A percentile compares a stretch with the other conserved stretches of the same genome.
phyloP scores from a whole-genome alignment of 129 eudicot species.

The Deinandra increscens region DNA sequence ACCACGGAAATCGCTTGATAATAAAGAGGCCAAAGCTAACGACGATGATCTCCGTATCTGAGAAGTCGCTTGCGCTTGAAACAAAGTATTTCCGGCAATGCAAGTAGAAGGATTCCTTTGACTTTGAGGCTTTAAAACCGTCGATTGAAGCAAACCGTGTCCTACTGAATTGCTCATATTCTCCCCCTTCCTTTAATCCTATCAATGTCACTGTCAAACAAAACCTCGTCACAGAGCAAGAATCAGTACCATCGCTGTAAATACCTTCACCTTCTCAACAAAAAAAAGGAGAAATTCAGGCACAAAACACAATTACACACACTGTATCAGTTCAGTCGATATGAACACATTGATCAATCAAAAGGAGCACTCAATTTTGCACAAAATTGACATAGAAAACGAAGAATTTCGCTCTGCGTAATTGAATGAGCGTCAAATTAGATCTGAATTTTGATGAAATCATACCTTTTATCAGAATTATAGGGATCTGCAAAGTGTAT shows the following conservation, averaged over 20 bases:
- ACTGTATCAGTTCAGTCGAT: slow-evolving; percentile 14
- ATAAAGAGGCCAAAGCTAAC: slow-evolving; percentile 33
- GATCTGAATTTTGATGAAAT: slow-evolving; percentile 11
- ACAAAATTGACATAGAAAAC: background rate
- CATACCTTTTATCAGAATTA: slow-evolving; percentile 9
- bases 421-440: background rate
- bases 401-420: background rate
- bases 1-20: slow-evolving; percentile 55
- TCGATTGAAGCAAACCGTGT: slow-evolving; percentile 53
- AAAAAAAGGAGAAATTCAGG: background rate
- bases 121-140: slow-evolving; percentile 53
- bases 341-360: slow-evolving; percentile 9
- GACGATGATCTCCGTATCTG: slow-evolving; percentile 41
- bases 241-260: slow-evolving; percentile 19
- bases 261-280: background rate
- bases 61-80: slow-evolving; percentile 61
- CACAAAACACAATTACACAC: background rate
- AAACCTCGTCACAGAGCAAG: slow-evolving; percentile 32
- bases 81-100: slow-evolving; percentile 51
- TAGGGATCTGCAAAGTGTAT: slow-evolving; percentile 25
- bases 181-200: slow-evolving; percentile 25
- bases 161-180: slow-evolving; percentile 76
- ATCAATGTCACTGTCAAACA: slow-evolving; percentile 33
- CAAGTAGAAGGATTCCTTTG: slow-evolving; percentile 39
- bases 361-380: background rate